phyloP scores from a whole-genome alignment of 352 stramenopile species.

The Phytophthora multivora region DNA sequence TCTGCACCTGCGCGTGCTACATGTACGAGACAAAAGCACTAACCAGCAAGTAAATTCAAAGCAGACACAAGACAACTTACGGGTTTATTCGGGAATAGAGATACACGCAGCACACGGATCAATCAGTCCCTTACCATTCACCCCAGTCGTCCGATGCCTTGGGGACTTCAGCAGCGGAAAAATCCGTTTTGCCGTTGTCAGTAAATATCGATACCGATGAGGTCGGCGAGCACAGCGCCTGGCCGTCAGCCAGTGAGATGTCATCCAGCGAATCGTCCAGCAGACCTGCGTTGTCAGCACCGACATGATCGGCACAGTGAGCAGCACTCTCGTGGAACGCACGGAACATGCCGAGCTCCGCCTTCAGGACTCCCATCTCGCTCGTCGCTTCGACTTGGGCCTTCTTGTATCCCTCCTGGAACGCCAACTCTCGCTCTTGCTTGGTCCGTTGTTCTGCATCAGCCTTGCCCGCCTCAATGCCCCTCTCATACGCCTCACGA shows the following conservation, averaged over 20 bases:
- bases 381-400: conserved; percentile 33
- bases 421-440: conserved; percentile 36
- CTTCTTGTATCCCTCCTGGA: conserved; percentile 46
- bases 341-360: conserved; percentile 58
- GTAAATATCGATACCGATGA: conserved; percentile 54
- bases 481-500: conserved; percentile 52
- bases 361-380: conserved; percentile 49
- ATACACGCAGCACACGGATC: conserved; percentile 20
- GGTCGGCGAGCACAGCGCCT: conserved; percentile 40
- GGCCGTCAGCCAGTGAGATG: conserved; percentile 43
- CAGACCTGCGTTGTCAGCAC: conserved; percentile 13
- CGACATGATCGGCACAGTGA: conserved; percentile 36
- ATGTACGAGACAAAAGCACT: conserved; percentile 18
- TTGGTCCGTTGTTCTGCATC: conserved; percentile 43
- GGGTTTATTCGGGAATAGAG: conserved; percentile 24
- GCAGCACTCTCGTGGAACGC: conserved; percentile 49
- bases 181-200: conserved; percentile 45
- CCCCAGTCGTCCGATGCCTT: conserved; percentile 63
- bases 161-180: conserved; percentile 10
- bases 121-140: conserved; percentile 53
- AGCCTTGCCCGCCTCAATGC: conserved; percentile 38
- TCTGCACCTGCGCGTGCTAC: conserved; percentile 16
- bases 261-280: conserved; percentile 42
- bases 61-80: conserved; percentile 5
- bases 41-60: neutral